phyloP scores from a whole-genome alignment of 768 basidiomycete species.

The Sarcodon aspratus region DNA sequence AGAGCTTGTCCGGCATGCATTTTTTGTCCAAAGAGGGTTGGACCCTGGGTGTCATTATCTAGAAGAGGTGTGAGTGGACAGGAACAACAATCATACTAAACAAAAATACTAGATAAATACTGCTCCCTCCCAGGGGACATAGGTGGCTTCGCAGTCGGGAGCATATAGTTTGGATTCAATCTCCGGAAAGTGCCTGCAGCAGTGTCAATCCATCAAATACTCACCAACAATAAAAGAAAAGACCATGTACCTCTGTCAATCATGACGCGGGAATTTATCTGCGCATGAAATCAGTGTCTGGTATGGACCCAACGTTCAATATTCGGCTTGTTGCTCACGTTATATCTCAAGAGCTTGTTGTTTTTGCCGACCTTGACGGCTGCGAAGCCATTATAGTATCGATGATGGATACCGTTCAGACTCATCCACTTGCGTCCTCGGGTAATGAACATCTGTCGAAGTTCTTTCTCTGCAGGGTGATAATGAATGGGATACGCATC shows the following conservation, averaged over 20 bases:
- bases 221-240: neutral
- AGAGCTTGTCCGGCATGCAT: neutral
- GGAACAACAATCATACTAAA: too few relatives aligned
- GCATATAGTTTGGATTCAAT: constrained; percentile 37
- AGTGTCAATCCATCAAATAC: neutral
- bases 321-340: constrained; percentile 19
- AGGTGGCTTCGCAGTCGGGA: constrained; percentile 21
- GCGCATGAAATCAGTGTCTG: neutral
- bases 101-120: too few relatives aligned
- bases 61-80: neutral
- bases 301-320: neutral
- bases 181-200: constrained; percentile 34
- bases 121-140: too few relatives aligned
- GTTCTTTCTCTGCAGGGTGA: constrained; percentile 30
- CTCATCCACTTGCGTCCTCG: constrained; percentile 49
- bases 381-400: constrained; percentile 43
- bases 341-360: constrained; percentile 31
- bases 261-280: constrained; percentile 52
- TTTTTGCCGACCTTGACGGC: constrained; percentile 20
- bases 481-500: constrained; percentile 43
- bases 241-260: constrained; percentile 36
- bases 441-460: constrained; percentile 27
- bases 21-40: constrained; percentile 3
- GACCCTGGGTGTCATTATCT: neutral
- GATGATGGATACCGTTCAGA: constrained; percentile 44